Evolutionary conservation across 2,329 filamentous ascomycete genomes (phyloP), one percentile per base, ranked within the genome.

Genomic region (Ceratocystis eucalypticola): DNA sequence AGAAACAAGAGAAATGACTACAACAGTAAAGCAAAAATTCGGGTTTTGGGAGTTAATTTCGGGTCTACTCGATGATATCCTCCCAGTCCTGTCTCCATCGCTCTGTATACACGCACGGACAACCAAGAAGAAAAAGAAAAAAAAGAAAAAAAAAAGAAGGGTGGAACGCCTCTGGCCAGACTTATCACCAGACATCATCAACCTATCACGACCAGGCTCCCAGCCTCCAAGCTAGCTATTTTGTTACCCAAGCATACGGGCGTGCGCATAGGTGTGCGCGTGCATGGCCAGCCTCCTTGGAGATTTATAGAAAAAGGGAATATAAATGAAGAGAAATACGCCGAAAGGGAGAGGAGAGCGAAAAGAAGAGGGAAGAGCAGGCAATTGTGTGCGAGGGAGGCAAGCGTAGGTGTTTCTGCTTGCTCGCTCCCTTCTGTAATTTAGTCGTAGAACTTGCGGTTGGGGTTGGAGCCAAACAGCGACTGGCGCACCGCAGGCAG

Each of bases 381-480:
- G 37, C 37, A 41, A 41, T 12, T 41, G 10, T 12, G 37, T 41
- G 10, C 3, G 37, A 12, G 37, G 10, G 37, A 7, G 8, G 37
- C 37, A 41, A 41, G 37, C 37, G 37, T 41, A 4, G 8, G 10
- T 41, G 37, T 41, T 41, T 41, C 37, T 41, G 37, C 37, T 41
- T 41, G 37, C 8, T 1, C 37, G 37, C 10, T 41, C 37, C 10
- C 37, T 12, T 41, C 37, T 12, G 37, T 41, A 8, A 33, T 69
- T 79, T 87, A 99, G 75, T 97, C 92, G 74, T 85, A 89, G 84
- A 97, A 99, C 79, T 88, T 96, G 76, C 94, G 87, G 84, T 97
- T 96, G 72, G 86, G 82, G 80, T 99, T 99, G 80, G 90, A 87
- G 69, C 94, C 94, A 74, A 99, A 99, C 68, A 99, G 82, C 17